Evolutionary conservation across 2,329 filamentous ascomycete genomes (phyloP), one percentile per base, ranked within the genome.

Genomic region (Cladosporium sp.): DNA sequence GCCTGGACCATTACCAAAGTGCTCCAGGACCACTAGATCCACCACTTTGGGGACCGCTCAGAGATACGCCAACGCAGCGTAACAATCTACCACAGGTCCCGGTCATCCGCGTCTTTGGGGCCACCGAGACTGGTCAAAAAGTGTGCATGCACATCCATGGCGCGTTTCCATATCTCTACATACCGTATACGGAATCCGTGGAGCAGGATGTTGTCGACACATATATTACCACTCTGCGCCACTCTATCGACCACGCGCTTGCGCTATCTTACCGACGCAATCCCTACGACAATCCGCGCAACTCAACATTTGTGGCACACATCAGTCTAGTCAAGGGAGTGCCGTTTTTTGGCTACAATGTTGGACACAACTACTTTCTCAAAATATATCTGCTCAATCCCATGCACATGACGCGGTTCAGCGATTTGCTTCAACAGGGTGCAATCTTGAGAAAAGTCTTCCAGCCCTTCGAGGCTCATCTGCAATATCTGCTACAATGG

Each of bases 321-420:
- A 93, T 99, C 74, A 94, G 91, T 7, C 83, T 97, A 5, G 90
- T 96, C 69, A 98, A 99, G 77, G 95, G 93, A 3, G 85, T 96
- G 24, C 95, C 96, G 0, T 99, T 97, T 80, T 99, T 96, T 76
- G 96, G 95, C 21, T 98, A 95, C 75, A 86, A 96, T 78, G 92
- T 98, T 61, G 95, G 96, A 64, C 96, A 96, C 78, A 88, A 86
- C 52, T 91, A 91, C 78, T 99, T 92, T 74, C 87, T 97, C 73
- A 99, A 99, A 78, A 91, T 99, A 66, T 98, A 99, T 77, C 86
- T 98, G 80, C 86, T 96, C 71, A 96, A 96, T 73, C 94, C 95
- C 0, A 78, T 88, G 52, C 87, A 94, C 68, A 96, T 95, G 86
- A 92, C 89, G n/a, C 87, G 94, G 36, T 83, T 98, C 66, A 88